Base-by-base conservation (phyloP, 768 basidiomycete genomes). In the Pleurotus cornucopiae region DNA sequence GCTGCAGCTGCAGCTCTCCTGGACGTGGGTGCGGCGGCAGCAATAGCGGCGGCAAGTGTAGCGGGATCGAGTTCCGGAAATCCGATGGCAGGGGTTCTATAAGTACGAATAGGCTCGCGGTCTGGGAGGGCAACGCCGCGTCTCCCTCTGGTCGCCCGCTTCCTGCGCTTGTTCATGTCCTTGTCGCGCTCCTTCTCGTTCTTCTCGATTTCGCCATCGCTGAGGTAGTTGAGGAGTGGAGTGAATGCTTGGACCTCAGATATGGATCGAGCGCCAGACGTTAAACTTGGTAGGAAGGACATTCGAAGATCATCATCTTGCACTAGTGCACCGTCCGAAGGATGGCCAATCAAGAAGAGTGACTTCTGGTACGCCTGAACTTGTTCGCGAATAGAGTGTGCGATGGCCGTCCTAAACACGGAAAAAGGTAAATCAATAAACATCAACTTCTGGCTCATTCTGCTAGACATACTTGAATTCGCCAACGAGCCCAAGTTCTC, bases 331-430 rank as follows among this genome's bases (percentile, higher is more conserved):
- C 92, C 91, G 62, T 94, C 90, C 4, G 87, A 83, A 3, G 89
- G 84, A 66, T 96, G 91, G 1, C 94, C 91, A 54, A 94, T 84
- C 37, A 96, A 81, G 78, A 91, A 91, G 14, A 98, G 81, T 0
- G 91, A 95, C 67, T 94, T 93, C 69, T 92, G 88, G 73, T 94
- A 94, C 2, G 87, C 83, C 58, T 94, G 88, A 5, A 94, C 82
- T 74, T 99, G 97, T 68, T 99, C 97, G 26, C 96, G 85, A 62
- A 98, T 98, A 18, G 88, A 88, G 68, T 98, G 96, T 0, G 94
- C 87, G 58, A 99, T 91, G 20, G 94, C 94, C 12, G 95, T 98
- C 67, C 94, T 96, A 46, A 11, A 46, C 52, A 53, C 56, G 18
- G 11, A 51, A 60, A 23, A 12, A 37, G 7, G 41, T 25, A 37